A percentile compares a stretch with the other conserved stretches of the same genome.
Conservation (phyloP, 257 asterid species). For the Solanum neorickii region DNA sequence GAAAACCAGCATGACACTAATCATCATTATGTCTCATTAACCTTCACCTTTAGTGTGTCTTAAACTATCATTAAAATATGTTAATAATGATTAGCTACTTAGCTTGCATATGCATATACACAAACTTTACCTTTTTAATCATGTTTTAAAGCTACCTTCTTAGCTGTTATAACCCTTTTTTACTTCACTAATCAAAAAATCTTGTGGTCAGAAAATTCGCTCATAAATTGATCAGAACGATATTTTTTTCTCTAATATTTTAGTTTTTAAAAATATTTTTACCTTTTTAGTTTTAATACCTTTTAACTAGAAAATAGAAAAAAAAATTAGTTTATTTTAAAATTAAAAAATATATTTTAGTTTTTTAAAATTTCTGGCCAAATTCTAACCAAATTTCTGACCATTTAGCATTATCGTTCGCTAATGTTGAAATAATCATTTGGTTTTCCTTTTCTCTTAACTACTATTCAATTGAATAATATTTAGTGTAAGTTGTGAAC, state of each 20-base stretch:
- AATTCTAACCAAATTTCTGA: too few species aligned
- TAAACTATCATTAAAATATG: not conserved
- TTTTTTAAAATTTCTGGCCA: too few species aligned
- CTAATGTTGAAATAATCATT: conserved; percentile 7
- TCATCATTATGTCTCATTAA: not conserved
- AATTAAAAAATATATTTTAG: too few species aligned
- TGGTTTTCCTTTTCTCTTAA: conserved; percentile 2
- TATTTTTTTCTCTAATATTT: too few species aligned
- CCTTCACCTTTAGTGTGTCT: not conserved
- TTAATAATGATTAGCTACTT: conserved; percentile 5
- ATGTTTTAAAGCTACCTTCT: conserved; percentile 13
- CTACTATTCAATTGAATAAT: not conserved
- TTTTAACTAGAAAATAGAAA: too few species aligned
- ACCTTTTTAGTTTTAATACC: too few species aligned
- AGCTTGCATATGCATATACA: conserved; percentile 4
- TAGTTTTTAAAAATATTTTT: too few species aligned
- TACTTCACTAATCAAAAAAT: not conserved
- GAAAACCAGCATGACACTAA: not conserved
- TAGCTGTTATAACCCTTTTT: conserved; percentile 21
- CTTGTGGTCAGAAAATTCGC: not conserved
- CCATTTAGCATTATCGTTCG: fast-evolving
- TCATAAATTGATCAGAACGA: too few species aligned
- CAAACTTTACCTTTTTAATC: conserved; percentile 10
- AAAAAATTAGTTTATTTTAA: too few species aligned
- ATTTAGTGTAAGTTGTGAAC: not conserved